Conservation (phyloP, 768 basidiomycete species). For the Candolleomyces aberdarensis region DNA sequence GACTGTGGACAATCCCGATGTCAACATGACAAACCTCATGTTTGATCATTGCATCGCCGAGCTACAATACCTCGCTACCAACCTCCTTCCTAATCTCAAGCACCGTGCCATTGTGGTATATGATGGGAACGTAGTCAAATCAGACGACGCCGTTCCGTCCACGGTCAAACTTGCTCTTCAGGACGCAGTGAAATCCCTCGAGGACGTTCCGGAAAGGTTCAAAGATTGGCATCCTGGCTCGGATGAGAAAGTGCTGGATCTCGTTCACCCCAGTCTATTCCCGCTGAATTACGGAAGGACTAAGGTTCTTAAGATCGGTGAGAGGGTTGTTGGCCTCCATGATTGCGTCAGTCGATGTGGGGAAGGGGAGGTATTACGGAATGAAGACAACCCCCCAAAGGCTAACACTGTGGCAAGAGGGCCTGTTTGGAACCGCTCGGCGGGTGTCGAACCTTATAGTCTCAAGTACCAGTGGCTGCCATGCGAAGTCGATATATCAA, state of each 20-base stretch:
- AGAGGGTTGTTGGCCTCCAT: conserved; percentile 5
- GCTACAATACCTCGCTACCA: conserved; percentile 17
- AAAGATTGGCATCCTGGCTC: conserved; percentile 46
- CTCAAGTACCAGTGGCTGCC: conserved; percentile 15
- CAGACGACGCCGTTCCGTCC: conserved; percentile 26
- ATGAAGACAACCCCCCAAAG: neutral
- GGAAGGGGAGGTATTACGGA: conserved; percentile 12
- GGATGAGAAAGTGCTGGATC: conserved; percentile 37
- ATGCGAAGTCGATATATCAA: conserved; percentile 15
- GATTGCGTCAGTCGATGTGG: conserved; percentile 15
- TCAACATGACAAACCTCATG: conserved; percentile 12
- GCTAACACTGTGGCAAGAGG: neutral
- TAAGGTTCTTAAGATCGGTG: neutral
- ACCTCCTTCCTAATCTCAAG: conserved; percentile 5
- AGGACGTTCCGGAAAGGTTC: conserved; percentile 28
- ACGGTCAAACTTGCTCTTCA: conserved; percentile 16
- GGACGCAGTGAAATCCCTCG: conserved; percentile 22
- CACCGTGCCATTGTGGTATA: conserved; percentile 14
- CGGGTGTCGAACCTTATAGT: conserved; percentile 1
- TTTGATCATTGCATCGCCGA: conserved; percentile 21
- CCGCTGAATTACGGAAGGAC: conserved; percentile 27
- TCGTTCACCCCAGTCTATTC: conserved; percentile 42
- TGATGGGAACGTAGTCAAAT: conserved; percentile 22
- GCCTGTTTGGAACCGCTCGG: neutral
- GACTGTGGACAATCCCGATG: neutral